Conservation (phyloP, 345 rosid genomes). For the Lepidium didymum region DNA sequence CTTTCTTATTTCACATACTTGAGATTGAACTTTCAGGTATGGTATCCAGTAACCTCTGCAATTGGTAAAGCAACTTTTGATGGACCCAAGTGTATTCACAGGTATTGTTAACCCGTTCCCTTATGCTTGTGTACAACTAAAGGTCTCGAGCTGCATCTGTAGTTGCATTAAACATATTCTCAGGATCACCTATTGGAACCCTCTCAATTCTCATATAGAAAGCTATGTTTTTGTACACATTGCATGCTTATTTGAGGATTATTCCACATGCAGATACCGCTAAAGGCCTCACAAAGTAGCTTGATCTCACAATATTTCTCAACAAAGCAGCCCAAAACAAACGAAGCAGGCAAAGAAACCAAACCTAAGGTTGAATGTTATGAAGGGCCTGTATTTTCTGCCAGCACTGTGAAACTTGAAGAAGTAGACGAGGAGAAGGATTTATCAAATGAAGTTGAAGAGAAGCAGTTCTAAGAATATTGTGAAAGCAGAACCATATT, state of each 20-base stretch:
- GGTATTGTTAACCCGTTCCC: conserved; percentile 32
- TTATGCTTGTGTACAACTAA: background rate
- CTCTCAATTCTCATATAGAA: background rate
- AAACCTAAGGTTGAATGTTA: conserved; percentile 9
- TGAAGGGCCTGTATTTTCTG: background rate
- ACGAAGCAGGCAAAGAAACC: conserved; percentile 30
- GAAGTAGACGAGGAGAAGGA: background rate
- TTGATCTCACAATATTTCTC: conserved; percentile 69
- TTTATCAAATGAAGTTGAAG: background rate
- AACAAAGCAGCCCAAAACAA: conserved; percentile 40
- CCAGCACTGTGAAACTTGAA: background rate
- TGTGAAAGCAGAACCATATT: conserved; percentile 9
- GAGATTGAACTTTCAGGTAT: conserved; percentile 39
- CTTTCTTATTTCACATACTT: background rate
- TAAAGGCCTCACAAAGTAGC: conserved; percentile 45
- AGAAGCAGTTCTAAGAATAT: too few species aligned
- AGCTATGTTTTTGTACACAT: background rate
- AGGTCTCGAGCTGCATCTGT: background rate
- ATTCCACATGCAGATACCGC: conserved; percentile 42
- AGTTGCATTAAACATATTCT: background rate
- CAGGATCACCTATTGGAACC: background rate
- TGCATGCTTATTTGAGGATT: background rate
- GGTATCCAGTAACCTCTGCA: conserved; percentile 84
- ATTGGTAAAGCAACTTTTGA: conserved; percentile 73
- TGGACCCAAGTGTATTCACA: conserved; percentile 87